Evolutionary conservation across 1,284 basidiomycete genomes (phyloP), one percentile per base, ranked within the genome.

Genomic region (Irpex sp.): DNA sequence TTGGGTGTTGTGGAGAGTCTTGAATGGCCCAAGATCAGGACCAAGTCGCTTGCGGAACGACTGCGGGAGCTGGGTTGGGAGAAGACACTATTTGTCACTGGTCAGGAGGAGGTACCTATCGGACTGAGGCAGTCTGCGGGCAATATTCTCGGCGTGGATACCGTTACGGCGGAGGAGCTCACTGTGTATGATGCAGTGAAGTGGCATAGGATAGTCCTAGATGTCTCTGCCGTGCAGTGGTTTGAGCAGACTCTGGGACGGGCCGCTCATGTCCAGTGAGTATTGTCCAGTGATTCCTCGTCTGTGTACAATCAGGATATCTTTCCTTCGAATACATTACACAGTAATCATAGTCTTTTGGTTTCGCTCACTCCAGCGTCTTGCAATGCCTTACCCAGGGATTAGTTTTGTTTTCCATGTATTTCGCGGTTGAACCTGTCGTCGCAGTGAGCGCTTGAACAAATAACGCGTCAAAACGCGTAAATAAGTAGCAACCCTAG

Each of bases 121-220:
- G 82, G 80, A 8, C 73, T 93, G 57, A 74, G 77, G 64, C 77
- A 85, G 58, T 84, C 88, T 1, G 84, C 86, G 63, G 75, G 78
- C 58, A 92, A 92, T 71, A 78, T 95, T 43, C 81, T 83, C 37
- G 81, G 83, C 49, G 79, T 93, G 31, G 83, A 88, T 60, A 76
- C 89, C 53, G 79, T 81, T 58, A 82, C 83, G 0, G 86, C 84
- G 13, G 79, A 88, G 58, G 85, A 93, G 61, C 78, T 93, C 57
- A 84, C 83, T 55, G 87, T 94, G 3, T 94, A 93, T 74, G 88
- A 93, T 70, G 72, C 92, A 43, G 76, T 95, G 70, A 89, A 86
- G 73, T 93, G 91, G 87, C 84, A 84, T 59, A 81, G 87, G 60
- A 72, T 93, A 19, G 79, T 93, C 56, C 69, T 93, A 66, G 91